These are phyloP conservation scores for Pulveroboletus sp. DNA, from an alignment of 768 basidiomycete species.

Conservation along the genomic window DNA sequence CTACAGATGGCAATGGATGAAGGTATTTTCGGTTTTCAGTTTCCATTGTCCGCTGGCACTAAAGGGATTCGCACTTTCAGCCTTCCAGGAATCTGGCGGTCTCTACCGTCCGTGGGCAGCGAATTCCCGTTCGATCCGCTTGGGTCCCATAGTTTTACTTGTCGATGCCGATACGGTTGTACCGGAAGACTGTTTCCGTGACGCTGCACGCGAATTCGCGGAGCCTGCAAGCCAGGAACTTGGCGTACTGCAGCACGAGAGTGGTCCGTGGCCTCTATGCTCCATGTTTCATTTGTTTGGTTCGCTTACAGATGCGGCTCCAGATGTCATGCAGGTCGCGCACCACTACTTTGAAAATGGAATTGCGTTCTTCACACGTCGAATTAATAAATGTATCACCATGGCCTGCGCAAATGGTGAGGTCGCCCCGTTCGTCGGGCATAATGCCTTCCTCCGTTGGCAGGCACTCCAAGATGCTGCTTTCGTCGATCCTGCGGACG, in stretches of 20 bases:
- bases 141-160: conserved; percentile 77
- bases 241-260: conserved; percentile 89
- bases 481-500: conserved; percentile 50
- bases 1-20: conserved; percentile 52
- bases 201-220: conserved; percentile 82
- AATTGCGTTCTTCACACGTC: conserved; percentile 82
- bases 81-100: conserved; percentile 52
- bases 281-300: not conserved
- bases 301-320: conserved; percentile 5
- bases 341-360: conserved; percentile 91
- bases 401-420: conserved; percentile 81
- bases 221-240: conserved; percentile 63
- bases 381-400: conserved; percentile 82
- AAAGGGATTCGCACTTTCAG: conserved; percentile 35
- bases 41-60: conserved; percentile 36
- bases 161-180: conserved; percentile 90
- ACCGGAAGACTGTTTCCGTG: conserved; percentile 87
- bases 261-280: conserved; percentile 50
- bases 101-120: conserved; percentile 72
- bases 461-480: conserved; percentile 84
- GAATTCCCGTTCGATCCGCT: conserved; percentile 70
- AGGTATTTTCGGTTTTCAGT: conserved; percentile 34
- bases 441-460: conserved; percentile 91
- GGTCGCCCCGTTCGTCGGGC: conserved; percentile 76
- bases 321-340: conserved; percentile 88